These are phyloP conservation scores for Chrysanthemum lavandulifolium DNA, from an alignment of 129 eudicot genomes.

Conservation along the genomic window DNA sequence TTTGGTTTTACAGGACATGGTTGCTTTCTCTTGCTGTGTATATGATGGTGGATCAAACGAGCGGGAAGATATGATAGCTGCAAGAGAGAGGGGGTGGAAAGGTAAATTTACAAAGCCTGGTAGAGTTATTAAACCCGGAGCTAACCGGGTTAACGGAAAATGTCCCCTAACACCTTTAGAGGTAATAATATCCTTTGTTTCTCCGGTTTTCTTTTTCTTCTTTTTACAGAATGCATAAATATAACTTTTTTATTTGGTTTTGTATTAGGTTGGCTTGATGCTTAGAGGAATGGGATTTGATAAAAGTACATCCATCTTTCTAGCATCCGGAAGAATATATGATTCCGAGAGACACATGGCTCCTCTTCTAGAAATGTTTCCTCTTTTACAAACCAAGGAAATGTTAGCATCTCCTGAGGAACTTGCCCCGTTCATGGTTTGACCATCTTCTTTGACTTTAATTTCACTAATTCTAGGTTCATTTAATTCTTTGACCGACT, in stretches of 20 bases:
- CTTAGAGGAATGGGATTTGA: slow-evolving; percentile 98
- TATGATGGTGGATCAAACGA: slow-evolving; percentile 91
- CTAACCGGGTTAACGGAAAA: slow-evolving; percentile 82
- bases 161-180: slow-evolving; percentile 96
- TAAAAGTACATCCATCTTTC: slow-evolving; percentile 70
- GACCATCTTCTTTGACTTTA: neutral
- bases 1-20: slow-evolving; percentile 72
- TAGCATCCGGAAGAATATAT: slow-evolving; percentile 92
- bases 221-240: neutral
- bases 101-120: slow-evolving; percentile 96
- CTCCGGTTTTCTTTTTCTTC: neutral
- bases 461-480: neutral
- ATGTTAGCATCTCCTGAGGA: slow-evolving; percentile 77
- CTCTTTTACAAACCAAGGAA: slow-evolving; percentile 88
- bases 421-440: slow-evolving; percentile 80
- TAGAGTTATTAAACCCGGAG: slow-evolving; percentile 82
- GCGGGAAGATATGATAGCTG: slow-evolving; percentile 87
- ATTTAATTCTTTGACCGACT: slow-evolving; percentile 15
- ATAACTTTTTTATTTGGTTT: neutral
- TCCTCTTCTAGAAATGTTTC: slow-evolving; percentile 92
- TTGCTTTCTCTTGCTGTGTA: slow-evolving; percentile 96
- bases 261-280: slow-evolving; percentile 85
- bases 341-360: slow-evolving; percentile 92
- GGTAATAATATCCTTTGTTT: slow-evolving; percentile 39
- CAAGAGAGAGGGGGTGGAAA: slow-evolving; percentile 98